These are phyloP conservation scores for Colletotrichum costaricense DNA, from an alignment of 2,329 filamentous ascomycete genomes.

Conservation along the genomic window DNA sequence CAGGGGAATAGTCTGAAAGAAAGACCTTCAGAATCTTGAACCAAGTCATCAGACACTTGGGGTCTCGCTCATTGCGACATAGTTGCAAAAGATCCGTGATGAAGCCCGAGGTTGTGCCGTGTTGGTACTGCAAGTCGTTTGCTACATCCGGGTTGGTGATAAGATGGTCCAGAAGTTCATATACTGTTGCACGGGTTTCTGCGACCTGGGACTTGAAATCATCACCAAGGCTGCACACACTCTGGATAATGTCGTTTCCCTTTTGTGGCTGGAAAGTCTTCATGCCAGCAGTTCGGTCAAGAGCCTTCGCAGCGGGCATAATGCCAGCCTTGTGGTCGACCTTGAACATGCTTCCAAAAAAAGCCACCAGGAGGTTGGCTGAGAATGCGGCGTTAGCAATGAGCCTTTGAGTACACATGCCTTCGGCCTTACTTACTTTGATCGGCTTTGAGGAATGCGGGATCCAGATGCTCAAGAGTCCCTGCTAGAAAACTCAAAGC, in stretches of 20 bases:
- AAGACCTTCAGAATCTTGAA: slow-evolving; percentile 62
- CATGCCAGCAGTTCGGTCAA: slow-evolving; percentile 62
- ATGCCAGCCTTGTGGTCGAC: slow-evolving; percentile 71
- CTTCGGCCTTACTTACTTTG: slow-evolving; percentile 53
- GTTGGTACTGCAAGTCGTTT: slow-evolving; percentile 56
- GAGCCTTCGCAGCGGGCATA: slow-evolving; percentile 62
- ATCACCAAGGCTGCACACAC: slow-evolving; percentile 63
- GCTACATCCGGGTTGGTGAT: slow-evolving; percentile 55
- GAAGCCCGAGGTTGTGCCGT: slow-evolving; percentile 58
- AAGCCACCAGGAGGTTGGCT: slow-evolving; percentile 61
- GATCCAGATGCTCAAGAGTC: slow-evolving; percentile 61
- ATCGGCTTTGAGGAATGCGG: slow-evolving; percentile 58
- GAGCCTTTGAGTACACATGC: slow-evolving; percentile 50
- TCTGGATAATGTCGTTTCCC: slow-evolving; percentile 60
- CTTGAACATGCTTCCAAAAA: slow-evolving; percentile 69
- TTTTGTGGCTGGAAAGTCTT: slow-evolving; percentile 61
- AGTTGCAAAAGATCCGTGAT: slow-evolving; percentile 61
- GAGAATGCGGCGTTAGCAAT: slow-evolving; percentile 41
- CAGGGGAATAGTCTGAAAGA: slow-evolving; percentile 56
- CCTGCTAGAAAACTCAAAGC: slow-evolving; percentile 68
- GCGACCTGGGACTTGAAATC: slow-evolving; percentile 66
- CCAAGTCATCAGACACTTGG: slow-evolving; percentile 67
- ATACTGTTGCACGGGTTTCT: slow-evolving; percentile 63
- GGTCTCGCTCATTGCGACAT: slow-evolving; percentile 67
- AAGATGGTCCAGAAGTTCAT: slow-evolving; percentile 58